Evolutionary conservation across 345 rosid genomes (phyloP).

Genomic region (Syzygium aqueum): DNA sequence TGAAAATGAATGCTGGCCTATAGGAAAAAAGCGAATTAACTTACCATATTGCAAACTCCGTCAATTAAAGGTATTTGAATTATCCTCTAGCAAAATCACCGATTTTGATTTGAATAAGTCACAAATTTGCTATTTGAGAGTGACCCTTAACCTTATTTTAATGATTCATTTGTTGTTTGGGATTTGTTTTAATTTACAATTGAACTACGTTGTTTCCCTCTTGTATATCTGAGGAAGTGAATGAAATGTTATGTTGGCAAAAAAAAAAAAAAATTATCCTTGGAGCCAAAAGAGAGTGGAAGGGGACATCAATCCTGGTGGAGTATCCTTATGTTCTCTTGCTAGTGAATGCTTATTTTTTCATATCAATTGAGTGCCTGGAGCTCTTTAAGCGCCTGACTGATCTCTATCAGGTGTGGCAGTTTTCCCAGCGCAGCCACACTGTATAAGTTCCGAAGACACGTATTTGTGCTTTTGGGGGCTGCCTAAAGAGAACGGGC

Average conservation of each 20-base stretch:
- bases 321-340: not conserved
- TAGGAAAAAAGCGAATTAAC: no score
- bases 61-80: not conserved
- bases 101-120: no score
- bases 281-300: not conserved
- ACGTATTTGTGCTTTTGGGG: not conserved
- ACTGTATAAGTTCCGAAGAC: not conserved
- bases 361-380: not conserved
- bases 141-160: no score
- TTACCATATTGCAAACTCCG: not conserved
- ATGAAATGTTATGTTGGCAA: no score
- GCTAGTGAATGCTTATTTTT: not conserved
- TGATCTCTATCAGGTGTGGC: not conserved
- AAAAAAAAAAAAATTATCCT: no score
- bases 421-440: not conserved
- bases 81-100: not conserved
- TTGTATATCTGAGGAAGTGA: no score
- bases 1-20: not conserved
- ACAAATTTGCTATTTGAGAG: no score
- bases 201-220: no score
- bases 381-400: not conserved
- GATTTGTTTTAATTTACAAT: no score
- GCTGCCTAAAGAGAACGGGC: not conserved
- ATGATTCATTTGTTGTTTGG: no score
- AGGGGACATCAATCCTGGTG: not conserved